Conservation (phyloP, 345 rosid genomes). For the Dipteronia sinensis region DNA sequence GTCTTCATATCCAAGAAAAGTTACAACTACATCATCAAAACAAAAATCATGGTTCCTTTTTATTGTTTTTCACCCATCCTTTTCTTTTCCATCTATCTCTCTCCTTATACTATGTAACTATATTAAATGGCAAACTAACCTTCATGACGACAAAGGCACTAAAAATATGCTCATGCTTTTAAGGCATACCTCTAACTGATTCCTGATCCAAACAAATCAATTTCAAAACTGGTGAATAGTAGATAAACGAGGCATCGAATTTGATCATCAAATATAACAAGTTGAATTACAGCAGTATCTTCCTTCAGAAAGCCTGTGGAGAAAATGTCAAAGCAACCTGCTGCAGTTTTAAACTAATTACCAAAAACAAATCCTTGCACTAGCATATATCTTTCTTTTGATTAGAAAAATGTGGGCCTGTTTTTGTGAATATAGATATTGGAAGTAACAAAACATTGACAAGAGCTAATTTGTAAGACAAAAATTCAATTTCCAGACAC, state of each 20-base stretch:
- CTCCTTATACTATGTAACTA: conserved; percentile 25
- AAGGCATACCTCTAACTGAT: conserved; percentile 84
- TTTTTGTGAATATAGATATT: not conserved
- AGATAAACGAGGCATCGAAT: conserved; percentile 65
- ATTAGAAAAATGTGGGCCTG: conserved; percentile 16
- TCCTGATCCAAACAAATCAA: conserved; percentile 84
- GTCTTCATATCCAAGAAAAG: conserved; percentile 45
- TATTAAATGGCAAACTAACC: conserved; percentile 60
- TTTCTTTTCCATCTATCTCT: conserved; percentile 21
- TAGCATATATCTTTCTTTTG: conserved; percentile 27
- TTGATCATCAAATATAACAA: conserved; percentile 73
- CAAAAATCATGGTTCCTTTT: conserved; percentile 24
- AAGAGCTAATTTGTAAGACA: not conserved
- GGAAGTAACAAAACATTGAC: not conserved
- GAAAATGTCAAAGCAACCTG: conserved; percentile 67
- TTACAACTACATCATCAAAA: conserved; percentile 26
- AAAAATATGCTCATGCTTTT: conserved; percentile 58
- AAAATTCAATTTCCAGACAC: not conserved
- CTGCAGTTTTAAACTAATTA: conserved; percentile 63
- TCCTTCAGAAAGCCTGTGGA: conserved; percentile 90
- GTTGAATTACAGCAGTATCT: conserved; percentile 77
- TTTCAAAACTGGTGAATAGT: conserved; percentile 73
- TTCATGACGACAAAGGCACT: conserved; percentile 58
- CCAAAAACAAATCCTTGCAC: conserved; percentile 37
- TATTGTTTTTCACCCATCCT: conserved; percentile 5